Conservation (phyloP, 768 basidiomycete genomes). For the Lentinula aciculospora region DNA sequence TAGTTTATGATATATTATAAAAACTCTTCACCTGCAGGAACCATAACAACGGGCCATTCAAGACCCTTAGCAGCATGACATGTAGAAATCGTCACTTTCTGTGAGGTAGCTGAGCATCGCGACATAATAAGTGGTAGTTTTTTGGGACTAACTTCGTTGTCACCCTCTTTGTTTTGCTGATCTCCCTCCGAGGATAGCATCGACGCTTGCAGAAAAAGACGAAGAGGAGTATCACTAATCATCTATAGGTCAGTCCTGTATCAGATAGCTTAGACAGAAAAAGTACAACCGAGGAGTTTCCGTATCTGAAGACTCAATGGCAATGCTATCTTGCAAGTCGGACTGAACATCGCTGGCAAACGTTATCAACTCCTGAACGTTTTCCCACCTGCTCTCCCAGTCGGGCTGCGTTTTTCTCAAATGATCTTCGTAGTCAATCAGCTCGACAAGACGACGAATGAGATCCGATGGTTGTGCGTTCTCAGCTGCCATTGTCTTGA, state of each 20-base stretch:
- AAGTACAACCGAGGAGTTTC: background rate
- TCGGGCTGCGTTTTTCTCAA: constrained; percentile 70
- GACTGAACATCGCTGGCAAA: constrained; percentile 54
- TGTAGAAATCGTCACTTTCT: constrained; percentile 83
- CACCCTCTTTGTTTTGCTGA: constrained; percentile 45
- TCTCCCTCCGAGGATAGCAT: constrained; percentile 81
- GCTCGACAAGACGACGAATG: constrained; percentile 49
- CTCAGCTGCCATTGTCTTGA: constrained; percentile 52
- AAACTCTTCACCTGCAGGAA: constrained; percentile 52
- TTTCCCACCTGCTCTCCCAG: constrained; percentile 76
- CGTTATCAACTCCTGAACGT: constrained; percentile 79
- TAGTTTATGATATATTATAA: background rate
- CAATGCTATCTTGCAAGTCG: constrained; percentile 8
- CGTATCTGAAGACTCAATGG: background rate
- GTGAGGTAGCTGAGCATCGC: background rate
- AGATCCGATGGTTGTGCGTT: constrained; percentile 57
- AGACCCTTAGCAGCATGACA: constrained; percentile 89
- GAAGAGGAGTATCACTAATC: constrained; percentile 50
- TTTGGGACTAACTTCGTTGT: constrained; percentile 31
- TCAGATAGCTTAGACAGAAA: background rate
- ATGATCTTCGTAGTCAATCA: constrained; percentile 62
- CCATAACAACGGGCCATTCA: constrained; percentile 88
- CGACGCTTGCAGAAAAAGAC: constrained; percentile 71
- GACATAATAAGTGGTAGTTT: background rate
- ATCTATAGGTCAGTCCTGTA: background rate